Conservation (phyloP, 371 early-diverging fungal genomes). For the Batrachochytrium dendrobatidis region DNA sequence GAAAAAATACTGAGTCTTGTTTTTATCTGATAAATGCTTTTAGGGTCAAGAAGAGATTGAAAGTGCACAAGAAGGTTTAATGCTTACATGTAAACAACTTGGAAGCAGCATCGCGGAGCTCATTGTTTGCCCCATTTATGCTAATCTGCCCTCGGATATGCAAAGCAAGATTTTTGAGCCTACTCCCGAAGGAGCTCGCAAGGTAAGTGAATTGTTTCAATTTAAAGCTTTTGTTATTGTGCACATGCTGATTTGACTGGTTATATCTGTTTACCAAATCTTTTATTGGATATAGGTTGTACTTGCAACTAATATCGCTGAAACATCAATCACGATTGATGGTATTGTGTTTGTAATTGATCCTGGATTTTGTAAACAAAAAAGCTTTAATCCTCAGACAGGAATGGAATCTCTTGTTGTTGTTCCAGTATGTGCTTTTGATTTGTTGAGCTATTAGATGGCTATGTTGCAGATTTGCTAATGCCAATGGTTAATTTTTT, state of each 20-base stretch:
- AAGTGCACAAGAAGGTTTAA: conserved; percentile 73
- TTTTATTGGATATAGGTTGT: conserved; percentile 57
- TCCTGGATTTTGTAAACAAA: conserved; percentile 94
- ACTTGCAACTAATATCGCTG: conserved; percentile 99
- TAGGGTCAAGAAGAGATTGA: conserved; percentile 99
- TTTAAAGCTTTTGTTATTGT: not conserved
- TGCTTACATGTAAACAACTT: conserved; percentile 68
- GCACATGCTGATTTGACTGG: not conserved
- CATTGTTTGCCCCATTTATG: conserved; percentile 91
- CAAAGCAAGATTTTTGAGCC: conserved; percentile 95
- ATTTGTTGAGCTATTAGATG: conserved; percentile 2
- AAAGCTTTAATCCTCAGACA: conserved; percentile 85
- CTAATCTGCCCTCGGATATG: conserved; percentile 86
- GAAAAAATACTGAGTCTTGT: no score
- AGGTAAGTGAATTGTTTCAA: conserved; percentile 52
- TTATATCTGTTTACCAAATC: not conserved
- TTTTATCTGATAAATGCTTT: not conserved
- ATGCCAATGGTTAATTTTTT: not conserved
- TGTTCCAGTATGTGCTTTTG: conserved; percentile 1
- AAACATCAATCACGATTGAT: conserved; percentile 98
- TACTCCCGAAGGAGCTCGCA: conserved; percentile 88
- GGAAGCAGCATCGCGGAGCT: conserved; percentile 88
- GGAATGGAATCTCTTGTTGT: conserved; percentile 91
- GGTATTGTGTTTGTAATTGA: conserved; percentile 73
- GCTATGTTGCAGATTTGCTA: not conserved